Evolutionary conservation across 169 alveolate genomes (phyloP), one percentile per base, ranked within the genome.

Genomic region (Plasmodium billcollinsi): DNA sequence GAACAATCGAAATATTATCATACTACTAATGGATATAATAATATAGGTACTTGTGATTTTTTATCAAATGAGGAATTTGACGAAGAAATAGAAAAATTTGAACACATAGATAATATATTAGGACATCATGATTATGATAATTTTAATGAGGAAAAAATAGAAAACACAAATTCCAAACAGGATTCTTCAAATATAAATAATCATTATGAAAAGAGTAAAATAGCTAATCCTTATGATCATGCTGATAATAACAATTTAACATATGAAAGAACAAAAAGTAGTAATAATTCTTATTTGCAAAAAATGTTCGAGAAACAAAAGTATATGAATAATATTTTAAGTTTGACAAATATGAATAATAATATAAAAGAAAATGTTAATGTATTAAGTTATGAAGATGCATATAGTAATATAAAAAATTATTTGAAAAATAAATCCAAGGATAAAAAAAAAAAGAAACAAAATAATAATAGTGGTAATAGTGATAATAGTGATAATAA

Each of bases 271-370:
- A 24, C 2, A 29, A n/a, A 14, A 59, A 74, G 33, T 9, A 67
- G 33, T 8, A 50, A 6, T 56, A 76, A 65, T 21, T 20, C 14
- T 20, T 83, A 83, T 83, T 1, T 83, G 12, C 73, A 67, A 83
- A 83, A 83, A 69, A 63, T 83, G 75, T 8, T 83, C 12, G 91
- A 83, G 15, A 83, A 49, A 24, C 71, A 83, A 50, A 83, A 58
- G 20, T 24, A 12, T 39, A 26, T 24, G 50, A 69, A 52, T 18
- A 63, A 83, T 43, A 54, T 83, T 33, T 83, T 83, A 70, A 83
- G 73, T 54, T 58, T 83, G 59, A 66, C 56, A 12, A 54, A 54
- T 26, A 24, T 72, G 9, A 21, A 69, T 20, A 83, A 69, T n/a
- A 54, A 72, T 83, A 65, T 83, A 33, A 66, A 83, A 83, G 59